A percentile compares a stretch with the other conserved stretches of the same genome.
Evolutionary conservation across 768 basidiomycete species (phyloP).

Genomic region (Mycena pura): DNA sequence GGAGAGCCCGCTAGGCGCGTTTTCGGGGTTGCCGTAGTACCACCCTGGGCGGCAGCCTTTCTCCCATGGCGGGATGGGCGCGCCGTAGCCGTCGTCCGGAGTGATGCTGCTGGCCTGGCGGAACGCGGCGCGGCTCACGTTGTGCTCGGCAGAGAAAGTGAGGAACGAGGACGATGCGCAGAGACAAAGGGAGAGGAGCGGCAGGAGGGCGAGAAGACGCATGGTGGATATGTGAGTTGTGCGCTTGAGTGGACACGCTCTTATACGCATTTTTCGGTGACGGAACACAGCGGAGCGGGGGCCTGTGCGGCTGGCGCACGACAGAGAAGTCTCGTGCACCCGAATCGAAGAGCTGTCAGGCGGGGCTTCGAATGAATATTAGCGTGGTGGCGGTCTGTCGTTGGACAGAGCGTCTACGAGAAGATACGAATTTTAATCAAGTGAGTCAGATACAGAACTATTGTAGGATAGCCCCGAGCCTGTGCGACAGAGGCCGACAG

Average conservation of each 20-base stretch:
- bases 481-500: too few relatives aligned
- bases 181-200: conserved; percentile 6
- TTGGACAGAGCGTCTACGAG: too few relatives aligned
- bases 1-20: conserved; percentile 1
- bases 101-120: not conserved
- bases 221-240: conserved; percentile 6
- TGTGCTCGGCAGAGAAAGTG: not conserved
- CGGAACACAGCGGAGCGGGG: too few relatives aligned
- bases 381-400: too few relatives aligned
- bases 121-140: not conserved
- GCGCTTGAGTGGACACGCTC: not conserved
- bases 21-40: conserved; percentile 15
- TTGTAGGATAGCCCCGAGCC: too few relatives aligned
- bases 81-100: conserved; percentile 7
- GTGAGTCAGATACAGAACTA: too few relatives aligned
- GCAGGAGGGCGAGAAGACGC: conserved; percentile 8
- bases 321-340: too few relatives aligned
- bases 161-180: not conserved
- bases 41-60: conserved; percentile 9
- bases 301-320: too few relatives aligned
- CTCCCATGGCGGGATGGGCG: conserved; percentile 16
- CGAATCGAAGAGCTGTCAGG: too few relatives aligned
- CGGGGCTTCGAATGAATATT: too few relatives aligned
- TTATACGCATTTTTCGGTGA: conserved; percentile 11
- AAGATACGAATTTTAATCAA: too few relatives aligned